Base-by-base conservation (phyloP, 352 stramenopile genomes). In the Thraustotheca clavata region DNA sequence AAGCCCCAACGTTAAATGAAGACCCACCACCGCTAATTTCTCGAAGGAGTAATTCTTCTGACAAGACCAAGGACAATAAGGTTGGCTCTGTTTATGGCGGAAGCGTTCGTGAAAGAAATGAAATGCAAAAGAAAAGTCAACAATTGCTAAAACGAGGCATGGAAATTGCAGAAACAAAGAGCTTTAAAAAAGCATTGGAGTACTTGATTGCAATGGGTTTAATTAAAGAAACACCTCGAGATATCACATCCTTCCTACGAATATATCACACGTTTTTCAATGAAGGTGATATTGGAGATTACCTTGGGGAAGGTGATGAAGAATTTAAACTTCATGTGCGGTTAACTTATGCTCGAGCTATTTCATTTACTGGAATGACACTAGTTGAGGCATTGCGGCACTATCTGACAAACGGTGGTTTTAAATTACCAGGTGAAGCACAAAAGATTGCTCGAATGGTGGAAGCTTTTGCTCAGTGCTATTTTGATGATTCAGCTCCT, bases 401-500 rank as follows among this genome's bases (percentile, higher is more conserved):
- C 70, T 98, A 98, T 38, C 75, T 99, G 26, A 99, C 97, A 11
- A 96, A 96, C 59, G 95, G 95, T 69, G 97, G 97, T 0, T 99
- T 99, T 66, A 88, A 88, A 24, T 73, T 99, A 7, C 97, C 97
- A 33, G 97, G 97, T 8, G 97, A 99, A 71, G 93, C 95, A 1
- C 97, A 99, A 73, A 98, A 98, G 69, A 98, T 99, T 63, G 95
- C 99, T 69, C 79, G 96, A 49, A 94, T 99, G 72, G 89, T 99
- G 29, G 91, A 95, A 55, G 96, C 94, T 1, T 99, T 99, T 69
- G 86, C 91, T 0, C 93, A 99, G 69, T 99, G 96, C 71, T 99
- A 98, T 71, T 99, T 86, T 78, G 90, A 98, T 71, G 97, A 99
- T 69, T 98, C 77, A 0, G 36, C 27, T 39, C 49, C 39, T 41